Base-by-base conservation (phyloP, 2,329 filamentous ascomycete genomes). In the Epichloe typhina region DNA sequence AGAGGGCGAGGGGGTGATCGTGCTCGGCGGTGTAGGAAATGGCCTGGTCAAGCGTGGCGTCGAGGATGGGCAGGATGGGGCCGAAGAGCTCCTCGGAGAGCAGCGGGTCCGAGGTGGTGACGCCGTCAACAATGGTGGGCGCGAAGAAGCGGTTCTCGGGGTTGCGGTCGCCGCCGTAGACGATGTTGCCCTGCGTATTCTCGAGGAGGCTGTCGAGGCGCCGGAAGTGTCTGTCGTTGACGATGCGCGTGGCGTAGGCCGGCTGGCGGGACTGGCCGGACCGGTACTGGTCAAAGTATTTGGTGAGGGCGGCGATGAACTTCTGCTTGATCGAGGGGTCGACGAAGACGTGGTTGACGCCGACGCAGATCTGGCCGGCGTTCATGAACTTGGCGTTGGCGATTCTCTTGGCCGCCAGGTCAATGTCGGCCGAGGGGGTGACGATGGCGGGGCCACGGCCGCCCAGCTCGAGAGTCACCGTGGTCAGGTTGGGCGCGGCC, bases 41-140 rank as follows among this genome's bases (percentile, higher is more conserved):
- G 17, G 64, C 65, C 43, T 64, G 54, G 31, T 61, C 54, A 31
- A 59, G 47, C 5, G 58, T 60, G 36, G 63, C 64, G 13, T 64
- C 62, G 2, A 73, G 48, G 6, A 73, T 58, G 19, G 71, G 70
- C 8, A 67, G 62, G 26, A 74, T 66, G 2, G 70, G 69, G 0
- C 66, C 70, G 52, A 74, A 72, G 15, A 74, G 56, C 57, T 74
- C 72, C 53, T 73, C 69, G 17, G 62, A 63, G 4, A 75, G 56
- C 1, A 74, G 61, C 0, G 65, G 53, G 53, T 74, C 71, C 41
- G 51, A 45, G n/a, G 52, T 42, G 5, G 57, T 60, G 13, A 72
- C 64, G 50, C 65, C 58, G 19, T 61, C 59, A 6, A 73, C 64
- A 35, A 73, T 58, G 3, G 68, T 69, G 5, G 69, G 67, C 2